Base-by-base conservation (phyloP, 495 filamentous ascomycete species). In the Penicillium daleae region DNA sequence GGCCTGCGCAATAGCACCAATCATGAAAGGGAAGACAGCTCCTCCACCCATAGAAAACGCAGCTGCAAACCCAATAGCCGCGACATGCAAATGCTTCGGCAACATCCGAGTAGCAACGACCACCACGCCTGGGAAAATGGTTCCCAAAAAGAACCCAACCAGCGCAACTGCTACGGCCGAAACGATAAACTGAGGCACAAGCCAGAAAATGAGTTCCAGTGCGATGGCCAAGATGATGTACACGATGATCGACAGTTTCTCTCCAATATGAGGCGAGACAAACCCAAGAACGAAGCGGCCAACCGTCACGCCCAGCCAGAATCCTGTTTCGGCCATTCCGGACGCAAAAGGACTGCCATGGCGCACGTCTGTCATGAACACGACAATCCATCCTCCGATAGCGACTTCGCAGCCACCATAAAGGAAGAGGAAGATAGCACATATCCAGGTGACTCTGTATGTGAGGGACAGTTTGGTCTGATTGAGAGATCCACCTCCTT, bases 351-450 rank as follows among this genome's bases (percentile, higher is more conserved):
- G 63, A 13, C 60, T 66, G n/a, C 77, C 82, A 37, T 85, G 71
- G 6, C 85, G 70, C 22, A 86, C 80, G 15, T 73, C 66, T 2
- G 81, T 78, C 84, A 86, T 86, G 70, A 87, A 86, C 2, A 74
- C 76, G n/a, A 86, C 83, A 42, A 87, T 80, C 85, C 85, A 87
- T 6, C 85, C 85, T 17, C 90, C 90, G 5, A 93, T 82, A 4
- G 87, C 83, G 21, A 95, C 91, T 71, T 95, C 91, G 42, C 86
- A 76, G 49, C 91, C 91, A 26, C 92, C 89, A 62, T 93, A 93
- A 52, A 83, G 80, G 17, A 94, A 81, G n/a, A 93, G 75, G 75
- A 93, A 68, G 19, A 87, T 32, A 5, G 91, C 83, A 27, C 84
- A 83, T 21, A 93, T 77, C 90, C 90, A 94, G 27, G 87, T 88